Percentiles rank a stretch among this genome's conserved stretches.
Conservation (phyloP, 73 alveolate species). For the Paramecium pentaurelia region DNA sequence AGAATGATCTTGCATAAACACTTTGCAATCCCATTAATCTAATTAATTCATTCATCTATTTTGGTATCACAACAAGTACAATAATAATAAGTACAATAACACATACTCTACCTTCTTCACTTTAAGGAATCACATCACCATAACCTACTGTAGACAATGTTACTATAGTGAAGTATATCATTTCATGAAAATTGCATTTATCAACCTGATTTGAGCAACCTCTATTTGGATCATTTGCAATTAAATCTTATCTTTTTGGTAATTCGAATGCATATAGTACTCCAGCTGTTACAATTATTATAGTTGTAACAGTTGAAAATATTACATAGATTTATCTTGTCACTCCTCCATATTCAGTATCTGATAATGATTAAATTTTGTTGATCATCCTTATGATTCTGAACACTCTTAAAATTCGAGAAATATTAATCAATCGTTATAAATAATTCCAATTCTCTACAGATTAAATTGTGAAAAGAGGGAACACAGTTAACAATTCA, state of each 20-base stretch:
- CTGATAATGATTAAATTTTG: slow-evolving; percentile 19
- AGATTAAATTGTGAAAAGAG: slow-evolving; percentile 35
- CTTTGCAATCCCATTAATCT: slow-evolving; percentile 88
- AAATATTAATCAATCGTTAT: slow-evolving; percentile 2
- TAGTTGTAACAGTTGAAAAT: slow-evolving; percentile 23
- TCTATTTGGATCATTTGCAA: not conserved
- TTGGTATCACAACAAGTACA: slow-evolving; percentile 84
- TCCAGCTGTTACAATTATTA: slow-evolving; percentile 68
- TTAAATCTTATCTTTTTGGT: slow-evolving; percentile 42
- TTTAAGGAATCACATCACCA: slow-evolving; percentile 92
- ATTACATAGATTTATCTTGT: slow-evolving; percentile 21
- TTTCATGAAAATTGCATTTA: slow-evolving; percentile 72
- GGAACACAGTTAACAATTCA: slow-evolving; percentile 65
- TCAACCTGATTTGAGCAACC: not conserved
- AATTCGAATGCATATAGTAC: slow-evolving; percentile 72
- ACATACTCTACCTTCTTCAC: slow-evolving; percentile 87
- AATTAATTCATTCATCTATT: slow-evolving; percentile 86
- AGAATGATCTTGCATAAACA: slow-evolving; percentile 84
- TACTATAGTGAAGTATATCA: slow-evolving; percentile 83
- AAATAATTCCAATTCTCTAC: not conserved
- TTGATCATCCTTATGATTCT: slow-evolving; percentile 1
- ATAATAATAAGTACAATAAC: slow-evolving; percentile 78
- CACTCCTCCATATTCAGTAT: slow-evolving; percentile 55
- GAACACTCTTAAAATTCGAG: slow-evolving; percentile 34
- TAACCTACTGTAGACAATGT: slow-evolving; percentile 96